Evolutionary conservation across 169 alveolate genomes (phyloP), one percentile per base, ranked within the genome.

Genomic region (Cryptosporidium meleagridis): DNA sequence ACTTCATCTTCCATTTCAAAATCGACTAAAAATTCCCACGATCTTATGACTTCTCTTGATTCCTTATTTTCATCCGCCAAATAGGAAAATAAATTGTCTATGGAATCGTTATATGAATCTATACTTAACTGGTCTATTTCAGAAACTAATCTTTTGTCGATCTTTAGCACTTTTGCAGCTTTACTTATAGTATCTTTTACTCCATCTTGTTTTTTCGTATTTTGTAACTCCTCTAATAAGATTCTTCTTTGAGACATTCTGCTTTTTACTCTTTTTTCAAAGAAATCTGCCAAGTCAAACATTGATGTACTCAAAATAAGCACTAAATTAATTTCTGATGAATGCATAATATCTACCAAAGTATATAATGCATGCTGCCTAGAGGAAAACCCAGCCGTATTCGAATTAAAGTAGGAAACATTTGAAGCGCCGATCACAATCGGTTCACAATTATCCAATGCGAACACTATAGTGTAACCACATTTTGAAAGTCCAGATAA

Each of bases 201-300:
- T 23, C 29, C 44, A 8, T 61, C 48, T 37, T 44, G 16, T 45
- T 80, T 65, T 26, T 61, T 65, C 3, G 29, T 12, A 62, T 37
- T 62, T 10, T 23, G n/a, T 44, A 80, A 44, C 35, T 59, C 73
- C 44, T 80, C 89, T 35, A 80, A 18, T 21, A 80, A 45, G 26
- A 80, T 80, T 61, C 89, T 80, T 80, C 89, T 80, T 29, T 80
- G 89, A 45, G 89, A 80, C 75, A 80, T 62, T 80, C 89, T 80
- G 18, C 89, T 80, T 44, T 80, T 80, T 26, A 80, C 73, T 48
- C 89, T 80, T 62, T 80, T 80, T 41, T 80, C 89, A 7, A 80
- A 80, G 39, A 62, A 80, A 41, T 59, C 75, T 9, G 89, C 52
- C 39, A 80, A 16, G 44, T 80, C 89, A 62, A 62, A 80, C 75